These are phyloP conservation scores for Cryptococcus amylolentus DNA, from an alignment of 1,284 basidiomycete genomes.

Conservation along the genomic window DNA sequence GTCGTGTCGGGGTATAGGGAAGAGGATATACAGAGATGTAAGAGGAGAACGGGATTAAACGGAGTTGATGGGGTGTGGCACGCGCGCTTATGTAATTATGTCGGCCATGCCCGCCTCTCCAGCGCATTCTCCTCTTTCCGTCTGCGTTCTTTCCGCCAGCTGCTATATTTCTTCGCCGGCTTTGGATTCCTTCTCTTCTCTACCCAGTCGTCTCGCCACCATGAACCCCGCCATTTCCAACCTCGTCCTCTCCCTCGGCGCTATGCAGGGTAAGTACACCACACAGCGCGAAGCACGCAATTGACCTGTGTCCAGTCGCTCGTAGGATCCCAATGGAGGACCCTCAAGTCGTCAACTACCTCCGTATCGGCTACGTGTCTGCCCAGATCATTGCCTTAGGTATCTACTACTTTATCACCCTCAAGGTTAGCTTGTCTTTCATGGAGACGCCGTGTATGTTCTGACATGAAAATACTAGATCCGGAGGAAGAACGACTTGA, in stretches of 20 bases:
- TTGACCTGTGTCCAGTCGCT: constrained; percentile 57
- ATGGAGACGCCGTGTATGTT: background rate
- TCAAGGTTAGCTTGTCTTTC: constrained; percentile 25
- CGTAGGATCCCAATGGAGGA: constrained; percentile 89
- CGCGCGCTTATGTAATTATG: background rate
- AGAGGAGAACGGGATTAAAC: background rate
- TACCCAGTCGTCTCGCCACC: constrained; percentile 2
- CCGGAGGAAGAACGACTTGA: constrained; percentile 91
- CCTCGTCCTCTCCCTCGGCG: constrained; percentile 79
- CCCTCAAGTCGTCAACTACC: constrained; percentile 74
- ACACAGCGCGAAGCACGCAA: background rate
- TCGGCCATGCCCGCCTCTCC: background rate
- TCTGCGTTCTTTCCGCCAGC: background rate
- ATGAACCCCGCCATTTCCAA: constrained; percentile 56
- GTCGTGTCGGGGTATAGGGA: background rate
- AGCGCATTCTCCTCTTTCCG: background rate
- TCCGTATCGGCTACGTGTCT: constrained; percentile 76
- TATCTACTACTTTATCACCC: constrained; percentile 43
- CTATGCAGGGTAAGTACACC: constrained; percentile 69
- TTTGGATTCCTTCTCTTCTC: background rate
- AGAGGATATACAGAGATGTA: background rate
- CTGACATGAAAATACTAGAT: constrained; percentile 56
- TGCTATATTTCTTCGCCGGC: background rate
- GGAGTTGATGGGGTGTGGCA: constrained; percentile 2
- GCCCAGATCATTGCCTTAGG: constrained; percentile 53